A percentile compares a stretch with the other conserved stretches of the same genome.
Conservation (phyloP, 2,329 filamentous ascomycete genomes). For the Fusarium secorum region DNA sequence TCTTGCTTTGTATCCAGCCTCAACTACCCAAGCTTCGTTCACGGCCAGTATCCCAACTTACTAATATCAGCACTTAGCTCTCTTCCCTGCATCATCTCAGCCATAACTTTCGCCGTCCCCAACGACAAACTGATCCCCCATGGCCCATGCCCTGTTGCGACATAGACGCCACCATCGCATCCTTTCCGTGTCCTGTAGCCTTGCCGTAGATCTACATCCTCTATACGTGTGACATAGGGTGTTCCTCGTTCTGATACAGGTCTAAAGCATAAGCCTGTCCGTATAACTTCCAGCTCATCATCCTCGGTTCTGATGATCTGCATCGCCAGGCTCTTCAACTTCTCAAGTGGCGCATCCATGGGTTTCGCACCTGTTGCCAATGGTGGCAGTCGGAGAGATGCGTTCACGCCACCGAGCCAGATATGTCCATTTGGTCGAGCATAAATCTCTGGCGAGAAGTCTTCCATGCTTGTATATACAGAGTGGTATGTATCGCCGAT, state of each 20-base stretch:
- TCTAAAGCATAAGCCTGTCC: conserved; percentile 75
- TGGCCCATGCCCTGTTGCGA: conserved; percentile 77
- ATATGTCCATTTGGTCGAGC: conserved; percentile 71
- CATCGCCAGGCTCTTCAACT: conserved; percentile 58
- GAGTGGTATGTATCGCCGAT: conserved; percentile 68
- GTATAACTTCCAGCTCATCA: conserved; percentile 65
- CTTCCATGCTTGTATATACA: conserved; percentile 69
- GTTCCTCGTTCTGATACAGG: conserved; percentile 70
- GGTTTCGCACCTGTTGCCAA: conserved; percentile 35
- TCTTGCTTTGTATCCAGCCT: background rate
- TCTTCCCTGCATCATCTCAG: conserved; percentile 71
- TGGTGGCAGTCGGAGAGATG: conserved; percentile 66
- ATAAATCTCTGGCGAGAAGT: conserved; percentile 76
- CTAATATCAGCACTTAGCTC: conserved; percentile 65
- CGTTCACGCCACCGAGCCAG: conserved; percentile 78
- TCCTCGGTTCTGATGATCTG: conserved; percentile 56
- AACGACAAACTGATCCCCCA: conserved; percentile 74
- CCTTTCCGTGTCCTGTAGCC: conserved; percentile 52
- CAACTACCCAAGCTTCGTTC: background rate
- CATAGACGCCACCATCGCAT: conserved; percentile 69
- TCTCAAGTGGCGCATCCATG: conserved; percentile 50
- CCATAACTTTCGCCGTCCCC: conserved; percentile 75
- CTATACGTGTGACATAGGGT: conserved; percentile 68
- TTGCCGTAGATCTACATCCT: conserved; percentile 62
- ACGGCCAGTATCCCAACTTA: conserved; percentile 28